These are phyloP conservation scores for Lotmaria passim DNA, from an alignment of 208 protist species.

Conservation along the genomic window DNA sequence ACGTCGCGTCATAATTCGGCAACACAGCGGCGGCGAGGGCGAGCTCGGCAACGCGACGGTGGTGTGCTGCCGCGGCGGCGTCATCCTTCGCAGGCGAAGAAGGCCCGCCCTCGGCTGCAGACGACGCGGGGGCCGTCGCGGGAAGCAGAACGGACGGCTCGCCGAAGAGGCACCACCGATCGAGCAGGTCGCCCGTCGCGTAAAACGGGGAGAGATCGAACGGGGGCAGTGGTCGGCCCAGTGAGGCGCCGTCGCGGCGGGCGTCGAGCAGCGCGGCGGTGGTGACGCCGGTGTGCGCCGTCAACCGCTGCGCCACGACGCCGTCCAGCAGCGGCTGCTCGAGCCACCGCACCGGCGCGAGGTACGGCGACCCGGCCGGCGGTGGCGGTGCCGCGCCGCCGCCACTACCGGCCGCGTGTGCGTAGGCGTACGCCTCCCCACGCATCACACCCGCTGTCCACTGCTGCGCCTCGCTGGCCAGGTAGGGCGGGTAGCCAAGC, in stretches of 20 bases:
- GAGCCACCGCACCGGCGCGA: constrained; percentile 50
- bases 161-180: constrained; percentile 76
- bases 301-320: constrained; percentile 61
- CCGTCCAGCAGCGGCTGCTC: constrained; percentile 73
- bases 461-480: constrained; percentile 51
- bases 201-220: constrained; percentile 71
- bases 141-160: constrained; percentile 26
- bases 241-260: constrained; percentile 22
- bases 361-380: constrained; percentile 8
- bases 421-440: constrained; percentile 48
- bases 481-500: constrained; percentile 56
- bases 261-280: constrained; percentile 40
- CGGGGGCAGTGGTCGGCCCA: constrained; percentile 50
- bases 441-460: constrained; percentile 55
- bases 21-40: constrained; percentile 47
- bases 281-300: constrained; percentile 55
- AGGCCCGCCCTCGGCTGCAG: background rate
- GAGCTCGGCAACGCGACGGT: constrained; percentile 44
- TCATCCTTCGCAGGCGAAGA: background rate
- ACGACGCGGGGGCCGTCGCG: background rate
- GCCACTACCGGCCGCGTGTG: background rate
- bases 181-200: constrained; percentile 53
- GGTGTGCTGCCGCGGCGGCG: constrained; percentile 14
- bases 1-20: constrained; percentile 46
- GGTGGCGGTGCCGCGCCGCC: background rate